A percentile compares a stretch with the other conserved stretches of the same genome.
phyloP scores from a whole-genome alignment of 176 grass and related monocot genomes.

The Puccinellia tenuiflora region DNA sequence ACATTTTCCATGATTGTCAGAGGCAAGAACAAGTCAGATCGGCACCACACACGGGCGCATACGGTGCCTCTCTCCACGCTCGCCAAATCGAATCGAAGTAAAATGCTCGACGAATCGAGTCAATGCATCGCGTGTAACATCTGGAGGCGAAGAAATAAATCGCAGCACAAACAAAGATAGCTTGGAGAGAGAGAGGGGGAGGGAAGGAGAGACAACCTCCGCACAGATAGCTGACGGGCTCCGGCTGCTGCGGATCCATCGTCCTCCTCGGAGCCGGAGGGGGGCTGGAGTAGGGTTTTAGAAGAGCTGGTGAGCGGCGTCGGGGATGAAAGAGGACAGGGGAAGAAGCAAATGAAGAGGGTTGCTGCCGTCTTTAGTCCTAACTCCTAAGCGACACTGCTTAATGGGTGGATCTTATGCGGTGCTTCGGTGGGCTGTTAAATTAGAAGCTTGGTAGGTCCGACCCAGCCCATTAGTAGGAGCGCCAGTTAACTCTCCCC shows the following conservation, averaged over 20 bases:
- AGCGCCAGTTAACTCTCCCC: not conserved
- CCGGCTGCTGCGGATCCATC: conserved; percentile 47
- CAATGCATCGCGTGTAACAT: not conserved
- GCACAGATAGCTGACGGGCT: conserved; percentile 48
- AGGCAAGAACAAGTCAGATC: too few relatives aligned
- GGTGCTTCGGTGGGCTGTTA: not conserved
- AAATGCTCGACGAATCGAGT: too few relatives aligned
- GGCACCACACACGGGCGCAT: not conserved
- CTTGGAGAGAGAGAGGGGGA: not conserved
- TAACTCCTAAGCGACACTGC: not conserved
- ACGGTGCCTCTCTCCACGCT: too few relatives aligned
- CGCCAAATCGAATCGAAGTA: not conserved
- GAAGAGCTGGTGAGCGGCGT: not conserved
- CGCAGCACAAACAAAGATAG: not conserved
- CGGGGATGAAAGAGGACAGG: not conserved
- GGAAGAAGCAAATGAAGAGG: not conserved
- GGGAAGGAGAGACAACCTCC: conserved; percentile 1
- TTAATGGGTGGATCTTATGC: not conserved
- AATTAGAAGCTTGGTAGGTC: not conserved
- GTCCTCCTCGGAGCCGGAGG: not conserved
- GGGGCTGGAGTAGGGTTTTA: not conserved
- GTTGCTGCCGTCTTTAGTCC: not conserved
- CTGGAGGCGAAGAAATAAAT: not conserved
- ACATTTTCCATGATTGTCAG: not conserved
- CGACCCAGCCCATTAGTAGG: not conserved